phyloP scores from a whole-genome alignment of 192 early-diverging fungal genomes.

The Coemansia sp. region DNA sequence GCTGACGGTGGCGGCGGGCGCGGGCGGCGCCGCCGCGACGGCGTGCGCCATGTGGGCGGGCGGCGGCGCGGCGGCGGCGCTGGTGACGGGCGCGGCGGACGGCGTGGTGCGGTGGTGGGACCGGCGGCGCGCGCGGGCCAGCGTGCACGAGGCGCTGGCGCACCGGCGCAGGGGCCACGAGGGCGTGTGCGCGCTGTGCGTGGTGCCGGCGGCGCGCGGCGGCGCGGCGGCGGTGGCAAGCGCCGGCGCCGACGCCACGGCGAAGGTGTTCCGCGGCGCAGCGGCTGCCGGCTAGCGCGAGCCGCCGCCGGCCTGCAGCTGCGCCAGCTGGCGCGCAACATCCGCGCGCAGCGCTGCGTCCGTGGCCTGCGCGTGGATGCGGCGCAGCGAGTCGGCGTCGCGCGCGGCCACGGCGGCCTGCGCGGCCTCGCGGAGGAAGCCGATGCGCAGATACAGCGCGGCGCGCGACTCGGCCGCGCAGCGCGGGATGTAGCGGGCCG shows the following conservation, averaged over 20 bases:
- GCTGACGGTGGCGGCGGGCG: background rate
- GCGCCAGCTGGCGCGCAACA: constrained; percentile 40
- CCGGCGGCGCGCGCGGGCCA: constrained; percentile 17
- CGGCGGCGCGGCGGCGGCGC: background rate
- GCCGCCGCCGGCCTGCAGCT: constrained; percentile 20
- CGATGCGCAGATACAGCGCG: constrained; percentile 68
- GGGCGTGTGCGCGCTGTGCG: constrained; percentile 29
- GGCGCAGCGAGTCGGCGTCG: constrained; percentile 65
- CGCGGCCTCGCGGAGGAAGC: constrained; percentile 72
- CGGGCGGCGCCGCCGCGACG: constrained; percentile 6
- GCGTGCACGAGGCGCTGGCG: constrained; percentile 14
- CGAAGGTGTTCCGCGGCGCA: constrained; percentile 12
- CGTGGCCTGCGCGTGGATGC: constrained; percentile 25
- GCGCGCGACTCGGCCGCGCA: constrained; percentile 76
- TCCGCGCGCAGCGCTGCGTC: constrained; percentile 40
- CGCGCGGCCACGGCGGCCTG: constrained; percentile 64
- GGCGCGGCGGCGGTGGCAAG: constrained; percentile 11
- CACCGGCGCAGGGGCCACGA: constrained; percentile 46
- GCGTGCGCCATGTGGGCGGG: constrained; percentile 14
- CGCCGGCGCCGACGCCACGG: constrained; percentile 33
- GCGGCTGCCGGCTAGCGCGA: no score
- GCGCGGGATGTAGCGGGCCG: constrained; percentile 71
- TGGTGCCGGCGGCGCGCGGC: background rate
- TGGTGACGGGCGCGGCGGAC: constrained; percentile 41
- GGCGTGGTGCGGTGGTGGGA: constrained; percentile 53